These are phyloP conservation scores for Epichloe typhina DNA, from an alignment of 2,329 filamentous ascomycete species.

Conservation along the genomic window DNA sequence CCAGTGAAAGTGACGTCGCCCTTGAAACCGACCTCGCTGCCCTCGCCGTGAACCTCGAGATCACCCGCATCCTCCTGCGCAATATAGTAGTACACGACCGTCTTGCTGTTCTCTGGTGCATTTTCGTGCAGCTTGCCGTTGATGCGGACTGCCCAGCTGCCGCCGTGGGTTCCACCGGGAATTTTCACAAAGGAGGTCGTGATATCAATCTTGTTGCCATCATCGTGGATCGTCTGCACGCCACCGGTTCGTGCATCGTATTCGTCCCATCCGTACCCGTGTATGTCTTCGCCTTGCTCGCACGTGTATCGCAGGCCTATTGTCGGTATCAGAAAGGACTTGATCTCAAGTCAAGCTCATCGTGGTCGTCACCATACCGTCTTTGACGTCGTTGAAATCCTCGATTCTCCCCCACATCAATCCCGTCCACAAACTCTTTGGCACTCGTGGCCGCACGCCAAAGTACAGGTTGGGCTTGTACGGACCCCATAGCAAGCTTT, in stretches of 20 bases:
- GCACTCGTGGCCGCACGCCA: conserved; percentile 69
- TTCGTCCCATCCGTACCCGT: conserved; percentile 94
- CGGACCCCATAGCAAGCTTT: conserved; percentile 88
- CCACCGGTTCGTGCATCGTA: conserved; percentile 85
- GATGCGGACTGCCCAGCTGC: conserved; percentile 83
- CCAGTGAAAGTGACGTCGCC: conserved; percentile 59
- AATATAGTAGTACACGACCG: conserved; percentile 70
- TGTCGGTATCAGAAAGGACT: no score
- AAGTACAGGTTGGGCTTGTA: conserved; percentile 94
- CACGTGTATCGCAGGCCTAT: conserved; percentile 84
- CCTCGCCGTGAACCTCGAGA: conserved; percentile 44
- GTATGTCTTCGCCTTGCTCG: conserved; percentile 88
- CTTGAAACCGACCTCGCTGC: conserved; percentile 36
- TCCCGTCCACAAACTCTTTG: conserved; percentile 68
- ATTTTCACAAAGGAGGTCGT: conserved; percentile 91
- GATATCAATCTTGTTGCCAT: conserved; percentile 75
- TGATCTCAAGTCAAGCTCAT: no score
- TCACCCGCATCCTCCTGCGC: conserved; percentile 61
- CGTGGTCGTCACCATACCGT: conserved; percentile 35
- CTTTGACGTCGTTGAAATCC: conserved; percentile 59
- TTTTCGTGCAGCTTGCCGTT: conserved; percentile 66
- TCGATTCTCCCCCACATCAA: conserved; percentile 88
- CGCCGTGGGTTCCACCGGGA: conserved; percentile 70
- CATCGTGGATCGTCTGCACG: conserved; percentile 80
- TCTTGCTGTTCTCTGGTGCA: conserved; percentile 54